phyloP scores from a whole-genome alignment of 306 rosid species.

The Pterocarpus santalinus region DNA sequence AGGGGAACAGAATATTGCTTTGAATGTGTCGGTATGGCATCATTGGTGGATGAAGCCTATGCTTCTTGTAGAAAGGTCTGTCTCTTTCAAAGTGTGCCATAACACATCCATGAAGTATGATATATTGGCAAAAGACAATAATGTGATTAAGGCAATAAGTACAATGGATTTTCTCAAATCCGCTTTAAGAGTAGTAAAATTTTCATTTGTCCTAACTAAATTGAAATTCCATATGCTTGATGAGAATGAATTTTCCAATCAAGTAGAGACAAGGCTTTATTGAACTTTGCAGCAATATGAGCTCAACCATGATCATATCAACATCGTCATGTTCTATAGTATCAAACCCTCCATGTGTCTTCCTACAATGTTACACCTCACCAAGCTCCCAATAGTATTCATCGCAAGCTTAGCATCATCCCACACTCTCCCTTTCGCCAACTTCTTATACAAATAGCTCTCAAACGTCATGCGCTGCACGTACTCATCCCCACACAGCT shows the following conservation, averaged over 20 bases:
- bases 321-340: background rate
- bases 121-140: no score
- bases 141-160: no score
- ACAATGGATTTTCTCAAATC: background rate
- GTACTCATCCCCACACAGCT: conserved; percentile 89
- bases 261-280: background rate
- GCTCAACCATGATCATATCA: background rate
- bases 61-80: conserved; percentile 81
- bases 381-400: conserved; percentile 72
- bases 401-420: conserved; percentile 71
- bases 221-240: background rate
- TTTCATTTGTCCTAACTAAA: conserved; percentile 5
- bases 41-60: conserved; percentile 82
- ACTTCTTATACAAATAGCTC: conserved; percentile 82
- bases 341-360: conserved; percentile 49
- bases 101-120: background rate
- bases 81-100: background rate
- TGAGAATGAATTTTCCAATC: background rate
- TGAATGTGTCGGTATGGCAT: conserved; percentile 81
- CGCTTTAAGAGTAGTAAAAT: background rate
- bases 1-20: conserved; percentile 91
- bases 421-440: conserved; percentile 68
- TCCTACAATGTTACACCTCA: conserved; percentile 63
- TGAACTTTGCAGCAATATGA: background rate
- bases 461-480: conserved; percentile 95